These are phyloP conservation scores for Alternaria brassicae DNA, from an alignment of 2,329 filamentous ascomycete species.

Conservation along the genomic window DNA sequence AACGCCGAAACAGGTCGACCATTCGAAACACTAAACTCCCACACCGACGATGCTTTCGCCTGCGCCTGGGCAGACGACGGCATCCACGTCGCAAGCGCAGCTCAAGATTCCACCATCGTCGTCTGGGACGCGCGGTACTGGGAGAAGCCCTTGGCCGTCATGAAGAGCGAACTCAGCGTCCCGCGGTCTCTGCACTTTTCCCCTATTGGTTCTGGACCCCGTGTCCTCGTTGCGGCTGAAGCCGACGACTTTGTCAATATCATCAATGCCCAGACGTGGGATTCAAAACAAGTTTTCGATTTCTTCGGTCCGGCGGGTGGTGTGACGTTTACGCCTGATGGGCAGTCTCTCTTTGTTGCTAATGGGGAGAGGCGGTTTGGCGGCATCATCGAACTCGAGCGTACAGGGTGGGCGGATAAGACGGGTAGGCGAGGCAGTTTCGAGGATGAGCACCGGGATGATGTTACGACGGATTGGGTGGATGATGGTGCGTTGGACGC, in stretches of 20 bases:
- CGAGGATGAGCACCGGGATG: constrained; percentile 10
- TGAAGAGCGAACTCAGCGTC: constrained; percentile 72
- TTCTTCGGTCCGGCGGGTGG: constrained; percentile 80
- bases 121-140: constrained; percentile 80
- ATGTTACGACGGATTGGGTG: constrained; percentile 33
- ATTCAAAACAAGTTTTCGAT: constrained; percentile 72
- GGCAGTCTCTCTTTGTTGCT: constrained; percentile 71
- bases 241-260: constrained; percentile 76
- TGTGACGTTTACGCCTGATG: constrained; percentile 70
- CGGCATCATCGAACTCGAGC: constrained; percentile 69
- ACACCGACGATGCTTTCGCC: constrained; percentile 75
- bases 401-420: constrained; percentile 44
- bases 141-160: constrained; percentile 61
- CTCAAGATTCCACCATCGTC: constrained; percentile 75
- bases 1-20: constrained; percentile 70
- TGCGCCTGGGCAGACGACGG: constrained; percentile 83
- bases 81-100: constrained; percentile 76
- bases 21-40: constrained; percentile 66
- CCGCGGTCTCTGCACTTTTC: constrained; percentile 75
- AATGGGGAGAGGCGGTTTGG: constrained; percentile 72
- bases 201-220: constrained; percentile 70
- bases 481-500: constrained; percentile 28
- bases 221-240: constrained; percentile 74
- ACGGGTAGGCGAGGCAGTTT: constrained; percentile 12
- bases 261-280: constrained; percentile 70